Conservation (phyloP, 2,329 filamentous ascomycete genomes). For the Aspergillus ochraceus region DNA sequence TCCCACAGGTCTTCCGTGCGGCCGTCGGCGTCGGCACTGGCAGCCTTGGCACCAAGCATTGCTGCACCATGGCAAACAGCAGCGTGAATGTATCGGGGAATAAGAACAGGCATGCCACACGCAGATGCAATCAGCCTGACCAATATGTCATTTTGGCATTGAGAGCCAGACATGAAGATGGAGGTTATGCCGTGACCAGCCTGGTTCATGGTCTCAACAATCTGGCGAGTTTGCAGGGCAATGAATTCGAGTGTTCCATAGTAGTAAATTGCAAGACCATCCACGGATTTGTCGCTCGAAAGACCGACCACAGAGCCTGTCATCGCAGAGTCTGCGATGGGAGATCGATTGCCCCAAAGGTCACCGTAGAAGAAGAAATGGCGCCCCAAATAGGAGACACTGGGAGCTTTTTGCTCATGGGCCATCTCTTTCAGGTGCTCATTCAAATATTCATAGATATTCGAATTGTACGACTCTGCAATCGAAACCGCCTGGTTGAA, state of each 20-base stretch:
- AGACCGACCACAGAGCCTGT: slow-evolving; percentile 84
- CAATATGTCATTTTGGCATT: slow-evolving; percentile 92
- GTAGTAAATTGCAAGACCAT: slow-evolving; percentile 87
- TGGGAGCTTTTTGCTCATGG: slow-evolving; percentile 67
- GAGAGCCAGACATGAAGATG: slow-evolving; percentile 98
- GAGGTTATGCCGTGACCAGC: slow-evolving; percentile 83
- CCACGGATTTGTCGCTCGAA: slow-evolving; percentile 80
- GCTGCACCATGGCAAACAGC: slow-evolving; percentile 97
- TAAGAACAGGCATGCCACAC: slow-evolving; percentile 88
- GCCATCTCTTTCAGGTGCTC: slow-evolving; percentile 77
- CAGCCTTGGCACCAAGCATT: slow-evolving; percentile 98
- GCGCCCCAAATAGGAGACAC: slow-evolving; percentile 79
- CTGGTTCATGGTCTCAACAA: slow-evolving; percentile 89
- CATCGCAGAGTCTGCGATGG: slow-evolving; percentile 91
- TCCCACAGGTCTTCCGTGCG: slow-evolving; percentile 86
- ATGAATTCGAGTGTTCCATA: slow-evolving; percentile 98
- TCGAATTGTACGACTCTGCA: slow-evolving; percentile 78
- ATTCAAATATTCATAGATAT: slow-evolving; percentile 95
- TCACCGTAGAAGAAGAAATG: slow-evolving; percentile 99
- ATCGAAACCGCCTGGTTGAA: slow-evolving; percentile 77
- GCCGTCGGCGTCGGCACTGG: slow-evolving; percentile 73
- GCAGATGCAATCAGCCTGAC: slow-evolving; percentile 90
- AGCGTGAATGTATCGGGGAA: slow-evolving; percentile 89
- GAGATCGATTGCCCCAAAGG: slow-evolving; percentile 93
- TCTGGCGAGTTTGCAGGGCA: slow-evolving; percentile 92